A percentile compares a stretch with the other conserved stretches of the same genome.
Conservation (phyloP, 2,329 filamentous ascomycete species). For the Paraphoma chrysanthemicola region DNA sequence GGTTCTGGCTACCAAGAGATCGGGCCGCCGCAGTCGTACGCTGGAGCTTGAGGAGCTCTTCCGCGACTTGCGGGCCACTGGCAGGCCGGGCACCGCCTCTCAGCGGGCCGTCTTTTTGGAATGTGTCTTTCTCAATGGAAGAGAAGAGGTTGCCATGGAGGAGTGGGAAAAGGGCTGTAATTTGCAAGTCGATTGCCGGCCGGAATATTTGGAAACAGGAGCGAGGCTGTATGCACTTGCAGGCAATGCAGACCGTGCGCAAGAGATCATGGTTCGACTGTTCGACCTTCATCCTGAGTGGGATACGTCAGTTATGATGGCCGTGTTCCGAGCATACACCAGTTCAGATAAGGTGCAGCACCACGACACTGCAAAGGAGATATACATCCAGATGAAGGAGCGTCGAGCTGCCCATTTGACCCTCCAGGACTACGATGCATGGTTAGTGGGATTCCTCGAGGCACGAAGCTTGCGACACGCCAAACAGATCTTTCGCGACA, state of each 20-base stretch:
- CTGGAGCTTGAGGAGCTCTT: conserved; percentile 31
- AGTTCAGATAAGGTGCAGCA: conserved; percentile 51
- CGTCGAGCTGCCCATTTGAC: conserved; percentile 66
- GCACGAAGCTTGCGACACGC: conserved; percentile 71
- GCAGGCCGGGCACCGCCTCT: conserved; percentile 20
- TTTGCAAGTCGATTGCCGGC: neutral
- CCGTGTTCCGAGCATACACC: conserved; percentile 73
- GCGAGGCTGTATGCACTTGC: conserved; percentile 67
- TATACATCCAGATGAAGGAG: conserved; percentile 64
- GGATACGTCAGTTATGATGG: conserved; percentile 66
- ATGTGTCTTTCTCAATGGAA: conserved; percentile 31
- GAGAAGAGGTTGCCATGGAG: conserved; percentile 30
- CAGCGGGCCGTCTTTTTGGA: conserved; percentile 36
- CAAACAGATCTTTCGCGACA: conserved; percentile 82
- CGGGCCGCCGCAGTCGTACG: conserved; percentile 19
- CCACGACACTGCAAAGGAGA: conserved; percentile 58
- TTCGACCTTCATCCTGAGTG: conserved; percentile 54
- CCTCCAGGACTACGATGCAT: conserved; percentile 77
- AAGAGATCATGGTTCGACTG: conserved; percentile 63
- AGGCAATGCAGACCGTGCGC: conserved; percentile 66
- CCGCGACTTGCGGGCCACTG: conserved; percentile 33
- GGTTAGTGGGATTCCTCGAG: conserved; percentile 74
- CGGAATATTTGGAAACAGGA: conserved; percentile 66
- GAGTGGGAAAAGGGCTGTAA: conserved; percentile 35
- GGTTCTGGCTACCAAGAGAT: conserved; percentile 21